phyloP scores from a whole-genome alignment of 148 eudicot species.

The Chenopodium berlandieri region DNA sequence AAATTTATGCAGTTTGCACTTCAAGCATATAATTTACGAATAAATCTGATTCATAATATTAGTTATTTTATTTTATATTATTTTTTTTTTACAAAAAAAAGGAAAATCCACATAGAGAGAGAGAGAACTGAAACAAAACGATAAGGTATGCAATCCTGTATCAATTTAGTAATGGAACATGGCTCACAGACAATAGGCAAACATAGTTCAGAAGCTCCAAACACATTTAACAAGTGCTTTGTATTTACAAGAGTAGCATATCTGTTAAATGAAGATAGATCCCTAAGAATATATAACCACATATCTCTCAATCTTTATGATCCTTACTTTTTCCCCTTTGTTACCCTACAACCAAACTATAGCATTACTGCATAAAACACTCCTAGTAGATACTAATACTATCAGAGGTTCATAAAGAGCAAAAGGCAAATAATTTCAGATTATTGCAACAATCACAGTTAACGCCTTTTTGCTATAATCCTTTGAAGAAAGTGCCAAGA shows the following conservation, averaged over 20 bases:
- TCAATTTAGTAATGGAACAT: not conserved
- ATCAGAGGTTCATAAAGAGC: not conserved
- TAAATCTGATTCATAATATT: not conserved
- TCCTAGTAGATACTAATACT: not conserved
- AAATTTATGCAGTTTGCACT: not conserved
- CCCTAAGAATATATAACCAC: not conserved
- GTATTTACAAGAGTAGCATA: not conserved
- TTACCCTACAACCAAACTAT: not conserved
- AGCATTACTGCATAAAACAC: not conserved
- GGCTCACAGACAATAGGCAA: not conserved
- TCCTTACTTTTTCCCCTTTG: not conserved
- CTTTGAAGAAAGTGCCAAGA: not conserved
- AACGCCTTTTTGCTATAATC: not conserved
- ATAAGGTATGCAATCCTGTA: not conserved
- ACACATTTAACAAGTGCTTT: not conserved
- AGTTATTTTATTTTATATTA: no score
- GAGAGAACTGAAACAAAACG: not conserved
- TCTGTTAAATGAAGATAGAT: not conserved
- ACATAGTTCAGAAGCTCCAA: not conserved
- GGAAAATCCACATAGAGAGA: not conserved
- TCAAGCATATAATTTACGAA: not conserved
- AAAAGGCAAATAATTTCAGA: not conserved
- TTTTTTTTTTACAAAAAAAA: not conserved
- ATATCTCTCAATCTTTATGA: not conserved
- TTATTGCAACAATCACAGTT: not conserved